Percentiles rank a stretch among this genome's conserved stretches.
phyloP scores from a whole-genome alignment of 2,329 filamentous ascomycete species.

The Mycogone perniciosa region DNA sequence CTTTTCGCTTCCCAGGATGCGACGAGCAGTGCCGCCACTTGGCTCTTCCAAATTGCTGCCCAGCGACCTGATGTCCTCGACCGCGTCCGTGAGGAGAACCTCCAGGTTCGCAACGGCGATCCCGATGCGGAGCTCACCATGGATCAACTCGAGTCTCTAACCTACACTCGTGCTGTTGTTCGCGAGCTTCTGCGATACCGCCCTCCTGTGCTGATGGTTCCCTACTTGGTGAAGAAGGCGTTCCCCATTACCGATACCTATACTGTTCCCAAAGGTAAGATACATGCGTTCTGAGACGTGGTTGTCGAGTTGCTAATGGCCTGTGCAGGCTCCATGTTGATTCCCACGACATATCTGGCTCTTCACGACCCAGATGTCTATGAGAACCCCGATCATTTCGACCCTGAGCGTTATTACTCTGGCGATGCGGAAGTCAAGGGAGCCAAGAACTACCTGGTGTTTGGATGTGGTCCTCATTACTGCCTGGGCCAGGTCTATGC shows the following conservation, averaged over 20 bases:
- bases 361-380: conserved; percentile 92
- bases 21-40: conserved; percentile 86
- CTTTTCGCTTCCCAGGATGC: conserved; percentile 97
- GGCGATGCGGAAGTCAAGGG: conserved; percentile 82
- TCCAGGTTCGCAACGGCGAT: conserved; percentile 68
- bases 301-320: conserved; percentile 15
- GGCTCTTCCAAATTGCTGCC: conserved; percentile 91
- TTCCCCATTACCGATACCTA: conserved; percentile 86
- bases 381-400: conserved; percentile 78
- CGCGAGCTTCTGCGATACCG: conserved; percentile 89
- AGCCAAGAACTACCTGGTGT: conserved; percentile 93
- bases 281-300: background rate
- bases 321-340: conserved; percentile 71
- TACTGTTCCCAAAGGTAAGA: conserved; percentile 78
- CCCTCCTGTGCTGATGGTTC: conserved; percentile 94
- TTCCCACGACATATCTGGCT: conserved; percentile 84
- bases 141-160: conserved; percentile 82
- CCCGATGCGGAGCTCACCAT: conserved; percentile 64
- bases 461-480: conserved; percentile 93
- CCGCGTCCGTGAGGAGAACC: conserved; percentile 86
- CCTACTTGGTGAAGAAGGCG: conserved; percentile 87
- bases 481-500: conserved; percentile 93
- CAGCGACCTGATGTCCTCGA: conserved; percentile 90
- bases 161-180: conserved; percentile 86
- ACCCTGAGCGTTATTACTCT: conserved; percentile 85